These are phyloP conservation scores for Lophiotrema nucula DNA, from an alignment of 495 filamentous ascomycete species.

Conservation along the genomic window DNA sequence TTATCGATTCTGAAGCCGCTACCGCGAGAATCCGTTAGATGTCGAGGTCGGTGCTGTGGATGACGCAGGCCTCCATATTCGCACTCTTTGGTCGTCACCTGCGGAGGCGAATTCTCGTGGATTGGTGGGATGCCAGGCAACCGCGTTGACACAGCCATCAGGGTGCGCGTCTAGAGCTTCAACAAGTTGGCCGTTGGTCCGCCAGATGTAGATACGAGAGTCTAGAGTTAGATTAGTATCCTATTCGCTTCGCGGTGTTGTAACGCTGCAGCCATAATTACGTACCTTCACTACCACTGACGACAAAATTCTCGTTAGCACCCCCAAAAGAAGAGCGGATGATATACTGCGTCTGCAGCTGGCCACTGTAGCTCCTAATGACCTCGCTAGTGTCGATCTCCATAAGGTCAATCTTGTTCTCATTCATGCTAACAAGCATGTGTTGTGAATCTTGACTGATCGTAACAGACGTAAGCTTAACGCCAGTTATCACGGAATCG, in stretches of 20 bases:
- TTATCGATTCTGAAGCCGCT: background rate
- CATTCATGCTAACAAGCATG: conserved; percentile 77
- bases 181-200: conserved; percentile 70
- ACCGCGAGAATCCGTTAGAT: background rate
- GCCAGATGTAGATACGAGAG: conserved; percentile 82
- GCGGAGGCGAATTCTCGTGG: conserved; percentile 86
- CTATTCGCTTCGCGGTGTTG: background rate
- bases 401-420: conserved; percentile 71
- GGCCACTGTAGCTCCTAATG: conserved; percentile 70
- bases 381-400: conserved; percentile 71
- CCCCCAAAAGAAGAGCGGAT: conserved; percentile 85
- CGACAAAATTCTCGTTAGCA: conserved; percentile 83
- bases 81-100: conserved; percentile 81
- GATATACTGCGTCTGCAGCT: conserved; percentile 67
- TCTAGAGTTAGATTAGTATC: conserved; percentile 46
- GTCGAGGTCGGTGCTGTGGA: background rate
- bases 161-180: conserved; percentile 73
- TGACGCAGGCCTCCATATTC: conserved; percentile 52
- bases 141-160: conserved; percentile 79
- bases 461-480: conserved; percentile 69
- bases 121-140: conserved; percentile 83
- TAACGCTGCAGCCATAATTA: background rate
- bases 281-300: conserved; percentile 87
- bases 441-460: conserved; percentile 76
- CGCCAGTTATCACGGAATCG: conserved; percentile 60